Conservation (phyloP, 2,329 filamentous ascomycete species). For the Ophiocordyceps unilateralis region DNA sequence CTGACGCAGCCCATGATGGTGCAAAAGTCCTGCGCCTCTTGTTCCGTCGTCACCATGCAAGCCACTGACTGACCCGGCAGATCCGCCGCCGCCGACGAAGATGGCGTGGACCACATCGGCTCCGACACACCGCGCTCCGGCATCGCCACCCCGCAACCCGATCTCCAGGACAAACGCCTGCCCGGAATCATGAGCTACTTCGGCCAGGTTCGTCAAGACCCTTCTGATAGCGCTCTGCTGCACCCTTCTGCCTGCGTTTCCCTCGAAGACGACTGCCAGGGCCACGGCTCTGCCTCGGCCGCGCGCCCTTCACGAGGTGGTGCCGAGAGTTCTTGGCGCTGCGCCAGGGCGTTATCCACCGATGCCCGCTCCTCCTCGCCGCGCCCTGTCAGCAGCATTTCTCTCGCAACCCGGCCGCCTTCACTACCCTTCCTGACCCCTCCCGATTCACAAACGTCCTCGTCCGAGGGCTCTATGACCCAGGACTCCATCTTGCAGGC, state of each 20-base stretch:
- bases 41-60: conserved; percentile 19
- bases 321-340: conserved; percentile 10
- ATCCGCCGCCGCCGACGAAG: conserved; percentile 46
- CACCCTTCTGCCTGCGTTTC: conserved; percentile 16
- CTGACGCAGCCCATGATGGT: background rate
- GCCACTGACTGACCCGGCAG: conserved; percentile 37
- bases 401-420: conserved; percentile 8
- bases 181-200: conserved; percentile 97
- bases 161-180: conserved; percentile 84
- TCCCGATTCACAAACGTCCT: conserved; percentile 31
- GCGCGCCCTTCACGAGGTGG: conserved; percentile 13
- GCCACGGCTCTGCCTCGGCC: conserved; percentile 8
- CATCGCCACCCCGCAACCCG: conserved; percentile 82
- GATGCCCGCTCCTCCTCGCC: conserved; percentile 4
- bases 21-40: conserved; percentile 6
- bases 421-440: conserved; percentile 36
- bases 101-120: conserved; percentile 59
- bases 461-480: conserved; percentile 15
- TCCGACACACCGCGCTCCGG: conserved; percentile 80
- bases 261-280: conserved; percentile 8
- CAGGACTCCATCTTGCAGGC: conserved; percentile 10
- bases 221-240: conserved; percentile 36
- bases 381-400: conserved; percentile 8
- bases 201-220: conserved; percentile 93
- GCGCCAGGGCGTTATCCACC: conserved; percentile 5